Evolutionary conservation across 2,329 filamentous ascomycete species (phyloP).

Genomic region (Colletotrichum abscissum): DNA sequence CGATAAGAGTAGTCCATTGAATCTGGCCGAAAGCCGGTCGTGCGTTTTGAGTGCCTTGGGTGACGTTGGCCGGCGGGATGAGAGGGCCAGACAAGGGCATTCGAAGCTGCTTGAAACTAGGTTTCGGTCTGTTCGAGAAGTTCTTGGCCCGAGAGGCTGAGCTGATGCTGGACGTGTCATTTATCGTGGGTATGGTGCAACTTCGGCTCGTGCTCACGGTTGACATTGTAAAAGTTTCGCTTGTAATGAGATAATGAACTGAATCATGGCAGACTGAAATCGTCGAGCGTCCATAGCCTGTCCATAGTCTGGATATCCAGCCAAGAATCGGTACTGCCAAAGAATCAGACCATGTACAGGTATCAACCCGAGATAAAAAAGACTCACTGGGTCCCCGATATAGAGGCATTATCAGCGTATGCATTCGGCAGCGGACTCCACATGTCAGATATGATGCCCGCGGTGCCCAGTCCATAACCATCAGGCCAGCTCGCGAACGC

Average conservation of each 20-base stretch:
- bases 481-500: constrained; percentile 9
- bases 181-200: no score
- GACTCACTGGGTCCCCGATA: constrained; percentile 23
- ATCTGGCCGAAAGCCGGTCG: constrained; percentile 1
- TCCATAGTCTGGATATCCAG: constrained; percentile 23
- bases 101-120: background rate
- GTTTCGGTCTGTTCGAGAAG: background rate
- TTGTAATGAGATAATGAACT: background rate
- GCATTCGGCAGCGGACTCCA: constrained; percentile 17
- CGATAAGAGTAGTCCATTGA: background rate
- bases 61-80: background rate
- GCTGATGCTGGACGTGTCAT: background rate
- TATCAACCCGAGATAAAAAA: no score
- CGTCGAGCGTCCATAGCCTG: constrained; percentile 7
- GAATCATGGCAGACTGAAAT: background rate
- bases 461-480: constrained; percentile 5
- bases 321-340: constrained; percentile 17
- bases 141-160: background rate
- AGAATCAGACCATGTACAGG: background rate
- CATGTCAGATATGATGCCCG: constrained; percentile 19
- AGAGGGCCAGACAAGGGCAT: background rate
- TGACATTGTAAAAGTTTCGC: no score
- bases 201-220: no score
- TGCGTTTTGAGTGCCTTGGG: background rate
- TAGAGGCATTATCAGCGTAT: background rate